Evolutionary conservation across 2,329 filamentous ascomycete genomes (phyloP).

Genomic region (Fusarium sp.): DNA sequence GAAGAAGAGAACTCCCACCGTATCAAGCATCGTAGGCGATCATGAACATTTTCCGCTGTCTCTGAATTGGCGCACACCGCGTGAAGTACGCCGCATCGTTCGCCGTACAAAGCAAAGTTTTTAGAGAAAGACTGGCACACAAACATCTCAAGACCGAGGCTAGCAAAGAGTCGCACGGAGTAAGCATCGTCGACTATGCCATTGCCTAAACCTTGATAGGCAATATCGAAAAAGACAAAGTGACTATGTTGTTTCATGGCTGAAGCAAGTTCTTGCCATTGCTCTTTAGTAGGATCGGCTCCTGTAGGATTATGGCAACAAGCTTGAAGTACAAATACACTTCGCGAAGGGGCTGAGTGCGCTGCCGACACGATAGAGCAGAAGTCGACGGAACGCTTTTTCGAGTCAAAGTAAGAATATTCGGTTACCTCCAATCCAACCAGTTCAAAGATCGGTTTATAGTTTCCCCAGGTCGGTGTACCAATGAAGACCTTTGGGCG

Average conservation of each 20-base stretch:
- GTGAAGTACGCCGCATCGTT: background rate
- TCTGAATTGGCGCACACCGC: background rate
- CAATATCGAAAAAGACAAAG: background rate
- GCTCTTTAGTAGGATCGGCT: background rate
- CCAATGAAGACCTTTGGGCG: background rate
- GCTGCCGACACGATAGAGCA: background rate
- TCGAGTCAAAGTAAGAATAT: background rate
- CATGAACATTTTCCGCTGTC: background rate
- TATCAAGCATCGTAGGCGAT: background rate
- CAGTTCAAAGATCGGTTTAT: background rate
- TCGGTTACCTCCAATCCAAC: background rate
- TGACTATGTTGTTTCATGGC: background rate
- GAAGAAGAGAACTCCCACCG: background rate
- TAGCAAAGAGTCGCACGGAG: background rate
- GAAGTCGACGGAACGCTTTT: background rate
- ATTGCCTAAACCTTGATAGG: background rate
- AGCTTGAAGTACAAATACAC: background rate
- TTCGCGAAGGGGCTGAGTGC: background rate
- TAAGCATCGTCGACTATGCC: background rate
- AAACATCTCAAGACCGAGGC: background rate
- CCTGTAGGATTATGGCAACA: background rate
- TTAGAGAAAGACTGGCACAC: background rate
- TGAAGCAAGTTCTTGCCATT: background rate
- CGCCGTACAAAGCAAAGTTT: background rate
- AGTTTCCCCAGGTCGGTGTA: background rate